A percentile compares a stretch with the other conserved stretches of the same genome.
Conservation (phyloP, 208 protist species). For the Leishmania braziliensis region DNA sequence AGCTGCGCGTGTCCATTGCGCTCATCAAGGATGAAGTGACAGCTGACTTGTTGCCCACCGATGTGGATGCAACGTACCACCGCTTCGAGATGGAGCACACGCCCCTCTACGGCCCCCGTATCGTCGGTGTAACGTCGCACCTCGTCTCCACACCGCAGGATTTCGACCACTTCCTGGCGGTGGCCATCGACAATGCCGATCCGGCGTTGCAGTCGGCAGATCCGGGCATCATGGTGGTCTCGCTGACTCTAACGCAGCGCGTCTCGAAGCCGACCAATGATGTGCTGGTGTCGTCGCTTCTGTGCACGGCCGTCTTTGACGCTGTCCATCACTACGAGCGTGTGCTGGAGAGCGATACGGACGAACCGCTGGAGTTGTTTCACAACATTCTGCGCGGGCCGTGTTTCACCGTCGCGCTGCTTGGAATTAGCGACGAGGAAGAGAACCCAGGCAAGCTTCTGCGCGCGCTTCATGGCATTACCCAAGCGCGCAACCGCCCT, state of each 20-base stretch:
- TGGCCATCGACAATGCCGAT: constrained; percentile 72
- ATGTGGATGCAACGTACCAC: constrained; percentile 53
- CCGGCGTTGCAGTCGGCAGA: constrained; percentile 68
- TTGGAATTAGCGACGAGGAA: constrained; percentile 78
- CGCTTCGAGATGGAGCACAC: constrained; percentile 67
- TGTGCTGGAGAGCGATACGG: constrained; percentile 40
- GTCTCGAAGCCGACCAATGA: constrained; percentile 48
- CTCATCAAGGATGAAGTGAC: constrained; percentile 77
- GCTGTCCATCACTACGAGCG: constrained; percentile 68
- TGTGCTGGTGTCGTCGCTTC: constrained; percentile 69
- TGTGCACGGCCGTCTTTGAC: constrained; percentile 76
- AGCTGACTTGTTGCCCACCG: constrained; percentile 63
- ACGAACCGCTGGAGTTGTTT: constrained; percentile 71
- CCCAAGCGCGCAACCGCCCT: constrained; percentile 50
- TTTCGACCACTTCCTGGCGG: constrained; percentile 68
- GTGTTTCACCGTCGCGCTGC: constrained; percentile 57
- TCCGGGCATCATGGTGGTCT: constrained; percentile 82
- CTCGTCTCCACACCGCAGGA: constrained; percentile 49
- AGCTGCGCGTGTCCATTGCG: constrained; percentile 75
- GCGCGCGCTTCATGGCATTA: constrained; percentile 45
- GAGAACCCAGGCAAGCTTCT: constrained; percentile 57
- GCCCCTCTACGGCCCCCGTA: constrained; percentile 50
- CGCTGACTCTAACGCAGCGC: constrained; percentile 52
- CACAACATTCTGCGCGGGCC: constrained; percentile 53
- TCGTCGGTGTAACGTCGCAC: constrained; percentile 56